Base-by-base conservation (phyloP, 73 alveolate species). In the Effrenium voratum region DNA sequence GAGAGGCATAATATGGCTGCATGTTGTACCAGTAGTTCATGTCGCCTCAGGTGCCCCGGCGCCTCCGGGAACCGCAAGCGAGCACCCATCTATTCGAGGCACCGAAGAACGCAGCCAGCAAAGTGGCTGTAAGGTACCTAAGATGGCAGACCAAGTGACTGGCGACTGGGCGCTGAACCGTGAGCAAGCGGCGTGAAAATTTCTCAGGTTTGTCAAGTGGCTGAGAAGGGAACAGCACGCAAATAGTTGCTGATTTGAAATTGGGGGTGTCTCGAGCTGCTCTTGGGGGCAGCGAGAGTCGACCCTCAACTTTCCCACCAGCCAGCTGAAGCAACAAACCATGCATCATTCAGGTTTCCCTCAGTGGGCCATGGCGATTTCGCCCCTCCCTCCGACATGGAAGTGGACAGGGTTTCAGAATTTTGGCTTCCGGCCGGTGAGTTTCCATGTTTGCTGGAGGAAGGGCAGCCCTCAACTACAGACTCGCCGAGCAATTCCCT, bases 21-120 rank as follows among this genome's bases (percentile, higher is more conserved):
- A 92, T 92, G 82, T 92, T 79, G 98, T 92, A 92, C 98, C 98
- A 92, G 70, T 75, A 92, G 83, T 92, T 92, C 98, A 76, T 73
- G 57, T 92, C 82, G 45, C 98, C 98, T 90, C 32, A n/a, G 92
- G 75, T 4, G n/a, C n/a, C 43, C 40, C 79, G 30, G 40, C 8
- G 2, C 41, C 8, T 13, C 40, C 15, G 34, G 40, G 43, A 26
- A 24, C 43, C 43, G 16, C 79, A 24, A 66, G 30, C 47, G 40
- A 2, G 5, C 5, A 38, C 38, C 6, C 41, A 32, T 26, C 46
- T 15, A 32, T 46, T 26, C 95, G 52, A 70, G 97, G 2, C 34
- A 55, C 97, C 97, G 26, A 90, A 60, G 36, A 76, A 45, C 10
- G 97, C 97, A 30, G 88, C 97, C 75, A 90, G 52, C 47, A 90